Evolutionary conservation across 331 rosid genomes (phyloP).

Genomic region (Rosa hybrid): DNA sequence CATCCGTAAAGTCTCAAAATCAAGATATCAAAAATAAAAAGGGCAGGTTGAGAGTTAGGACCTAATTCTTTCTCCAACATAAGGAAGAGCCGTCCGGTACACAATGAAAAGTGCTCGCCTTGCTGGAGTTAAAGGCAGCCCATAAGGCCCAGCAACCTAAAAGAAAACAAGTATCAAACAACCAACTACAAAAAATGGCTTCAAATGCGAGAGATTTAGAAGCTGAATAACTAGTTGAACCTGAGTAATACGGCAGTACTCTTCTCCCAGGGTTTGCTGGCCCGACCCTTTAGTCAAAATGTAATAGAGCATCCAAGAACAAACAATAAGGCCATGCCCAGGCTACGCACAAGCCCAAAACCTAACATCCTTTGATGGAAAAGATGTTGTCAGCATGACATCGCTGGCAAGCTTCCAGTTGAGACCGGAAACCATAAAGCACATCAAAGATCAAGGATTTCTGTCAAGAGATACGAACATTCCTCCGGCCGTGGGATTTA

Average conservation of each 20-base stretch:
- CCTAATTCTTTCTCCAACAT: conserved; percentile 53
- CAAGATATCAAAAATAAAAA: neutral
- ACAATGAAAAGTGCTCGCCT: conserved; percentile 85
- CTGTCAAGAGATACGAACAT: no score
- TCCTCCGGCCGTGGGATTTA: no score
- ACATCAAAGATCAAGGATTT: accelerated
- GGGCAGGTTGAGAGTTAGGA: conserved; percentile 12
- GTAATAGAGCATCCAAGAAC: conserved; percentile 86
- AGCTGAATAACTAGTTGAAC: conserved; percentile 26
- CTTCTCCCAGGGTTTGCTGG: conserved; percentile 93
- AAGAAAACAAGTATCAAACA: conserved; percentile 10
- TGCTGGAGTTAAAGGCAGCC: conserved; percentile 92
- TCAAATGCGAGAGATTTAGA: neutral
- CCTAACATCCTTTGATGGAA: no score
- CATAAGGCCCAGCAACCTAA: conserved; percentile 84
- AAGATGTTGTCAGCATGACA: no score
- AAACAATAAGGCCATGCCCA: no score
- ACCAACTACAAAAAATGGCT: conserved; percentile 1
- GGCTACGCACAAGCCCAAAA: no score
- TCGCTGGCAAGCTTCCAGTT: no score
- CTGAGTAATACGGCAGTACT: conserved; percentile 93
- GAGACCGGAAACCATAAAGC: no score
- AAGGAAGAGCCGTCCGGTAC: conserved; percentile 86
- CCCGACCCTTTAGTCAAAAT: conserved; percentile 94
- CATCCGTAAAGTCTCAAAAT: neutral